Evolutionary conservation across 2,329 filamentous ascomycete species (phyloP), one percentile per base, ranked within the genome.

Genomic region (Botrytis aclada): DNA sequence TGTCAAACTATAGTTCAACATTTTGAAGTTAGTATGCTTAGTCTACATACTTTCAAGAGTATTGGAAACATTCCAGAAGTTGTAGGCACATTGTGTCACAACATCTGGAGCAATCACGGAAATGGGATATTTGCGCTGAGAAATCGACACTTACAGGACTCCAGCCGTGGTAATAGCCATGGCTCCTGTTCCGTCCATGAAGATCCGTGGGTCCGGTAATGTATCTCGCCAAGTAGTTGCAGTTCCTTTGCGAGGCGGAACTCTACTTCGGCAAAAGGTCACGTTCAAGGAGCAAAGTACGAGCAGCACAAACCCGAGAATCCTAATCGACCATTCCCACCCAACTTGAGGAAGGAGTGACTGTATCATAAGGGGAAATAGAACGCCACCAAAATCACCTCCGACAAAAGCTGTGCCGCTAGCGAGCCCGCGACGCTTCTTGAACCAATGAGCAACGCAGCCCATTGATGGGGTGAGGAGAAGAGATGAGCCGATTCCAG

Each of bases 371-470:
- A 88, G 80, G 1, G 87, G 86, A 65, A 93, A 93, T 66, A 91
- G 81, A 75, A 94, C 86, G 67, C 92, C 92, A 60, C 91, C 92
- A 16, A 93, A 80, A 16, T 89, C 90, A 69, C 91, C 91, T n/a
- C 93, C 95, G 0, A 92, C 92, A 1, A 91, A 89, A 20, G 94
- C 94, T 63, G 97, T 84, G 25, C 95, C 95, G 0, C 93, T 97
- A 5, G 94, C 93, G 73, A 93, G 86, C n/a, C 92, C 94, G 32
- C 95, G 90, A 64, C 90, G 89, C 12, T 84, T 83, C 37, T 88
- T 86, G 86, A 98, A 98, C 84, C 88, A 97, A 82, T 97, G 94
- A 0, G 92, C 92, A 16, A 97, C 87, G 1, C 91, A 89, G 5
- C 93, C 89, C 77, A 97, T 87, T 67, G 92, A 90, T 0, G 95